Evolutionary conservation across 805 yeast species (phyloP), one percentile per base, ranked within the genome.

Genomic region (fission yeast (Schizosaccharomyces pombe)): DNA sequence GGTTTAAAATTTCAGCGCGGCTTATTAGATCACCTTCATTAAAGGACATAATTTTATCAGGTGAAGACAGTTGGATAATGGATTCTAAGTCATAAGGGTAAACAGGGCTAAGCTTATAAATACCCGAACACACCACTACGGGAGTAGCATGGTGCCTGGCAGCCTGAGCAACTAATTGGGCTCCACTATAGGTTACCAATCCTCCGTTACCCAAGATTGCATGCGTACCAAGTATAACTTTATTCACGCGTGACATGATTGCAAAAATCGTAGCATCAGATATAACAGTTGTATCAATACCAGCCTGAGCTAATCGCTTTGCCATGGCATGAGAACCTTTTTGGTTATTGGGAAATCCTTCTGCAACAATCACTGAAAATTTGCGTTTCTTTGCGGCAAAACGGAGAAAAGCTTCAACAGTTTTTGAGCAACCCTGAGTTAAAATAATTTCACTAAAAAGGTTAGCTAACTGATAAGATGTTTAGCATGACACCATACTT

Each of bases 141-240:
- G 98, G 98, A n/a, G 95, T 89, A 63, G 78, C 76, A 66, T 84
- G 89, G 63, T 85, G 94, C 64, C 83, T 84, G 29, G 99, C 99
- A 68, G 95, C 84, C 68, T 87, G 95, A 60, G 93, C 87, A 9
- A 86, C 95, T 52, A 86, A 75, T 30, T 94, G 83, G 30, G 84
- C 94, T 54, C 98, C 99, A 1, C 94, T 78, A 28, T 82, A 77
- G 1, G 94, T 78, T 52, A 85, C 76, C 59, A 94, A 82, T 9
- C 97, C 96, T 57, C 99, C 99, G 63, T 91, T 91, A 54, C 94
- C 94, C 65, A 91, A 82, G 4, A 91, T 60, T 0, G 95, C 78
- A 57, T 83, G 76, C 4, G 97, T 82, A 39, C 97, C 96, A 55
- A 93, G 76, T 57, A 91, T 78, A 31, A 91, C 98, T 65, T 93